Percentiles rank a stretch among this genome's conserved stretches.
phyloP scores from a whole-genome alignment of 2,329 filamentous ascomycete genomes.

The Pseudogymnoascus pannorum region DNA sequence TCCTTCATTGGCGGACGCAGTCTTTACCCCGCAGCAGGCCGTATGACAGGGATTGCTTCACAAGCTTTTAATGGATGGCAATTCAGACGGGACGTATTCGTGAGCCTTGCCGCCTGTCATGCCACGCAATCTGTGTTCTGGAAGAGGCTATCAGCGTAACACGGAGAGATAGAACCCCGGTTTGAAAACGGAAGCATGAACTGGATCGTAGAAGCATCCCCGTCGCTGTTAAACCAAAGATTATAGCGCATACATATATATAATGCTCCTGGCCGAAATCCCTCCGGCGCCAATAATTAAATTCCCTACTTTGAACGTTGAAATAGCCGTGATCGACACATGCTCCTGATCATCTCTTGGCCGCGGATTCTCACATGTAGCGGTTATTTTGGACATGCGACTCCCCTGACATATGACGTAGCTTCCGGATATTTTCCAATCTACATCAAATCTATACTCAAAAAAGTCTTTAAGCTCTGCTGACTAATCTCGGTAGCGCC shows the following conservation, averaged over 20 bases:
- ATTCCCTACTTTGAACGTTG: not conserved
- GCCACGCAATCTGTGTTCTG: not conserved
- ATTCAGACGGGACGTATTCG: not conserved
- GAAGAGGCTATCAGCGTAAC: not conserved
- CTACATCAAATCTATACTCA: not conserved
- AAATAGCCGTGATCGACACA: constrained; percentile 5
- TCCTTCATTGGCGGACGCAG: not conserved
- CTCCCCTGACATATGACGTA: not conserved
- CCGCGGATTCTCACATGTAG: constrained; percentile 6
- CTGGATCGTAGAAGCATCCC: not conserved
- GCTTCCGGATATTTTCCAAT: not conserved
- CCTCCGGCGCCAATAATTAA: not conserved
- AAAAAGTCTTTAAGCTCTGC: not conserved
- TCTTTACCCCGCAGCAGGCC: not conserved
- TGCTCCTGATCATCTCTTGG: not conserved
- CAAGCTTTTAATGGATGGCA: not conserved
- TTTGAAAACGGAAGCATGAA: not conserved
- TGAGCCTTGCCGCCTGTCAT: not conserved
- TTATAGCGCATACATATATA: too few relatives aligned
- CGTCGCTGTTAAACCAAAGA: not conserved
- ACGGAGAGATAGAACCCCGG: not conserved
- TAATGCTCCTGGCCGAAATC: too few relatives aligned
- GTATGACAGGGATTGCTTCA: not conserved
- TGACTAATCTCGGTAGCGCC: constrained; percentile 2
- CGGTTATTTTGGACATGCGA: not conserved